Evolutionary conservation across 345 rosid species (phyloP), one percentile per base, ranked within the genome.

Genomic region (Nasturtium officinale): DNA sequence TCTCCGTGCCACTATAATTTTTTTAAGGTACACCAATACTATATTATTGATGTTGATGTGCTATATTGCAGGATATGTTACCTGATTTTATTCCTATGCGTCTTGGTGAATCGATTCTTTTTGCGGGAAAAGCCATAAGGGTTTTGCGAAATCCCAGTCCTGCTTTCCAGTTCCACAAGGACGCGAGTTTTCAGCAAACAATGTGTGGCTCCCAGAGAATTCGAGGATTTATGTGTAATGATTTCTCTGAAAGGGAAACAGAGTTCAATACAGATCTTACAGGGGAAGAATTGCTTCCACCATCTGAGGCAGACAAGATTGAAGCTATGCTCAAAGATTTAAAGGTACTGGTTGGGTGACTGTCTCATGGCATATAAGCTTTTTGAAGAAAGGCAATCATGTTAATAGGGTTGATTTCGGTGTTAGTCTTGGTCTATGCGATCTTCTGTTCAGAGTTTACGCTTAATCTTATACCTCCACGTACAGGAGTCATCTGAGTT

Each of bases 121-220:
- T 95, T 86, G 90, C 99, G 40, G 97, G 99, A 64, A 95, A 95
- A 85, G 99, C 99, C 69, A 83, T 95, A 78, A 87, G 96, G 82
- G 89, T 95, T 77, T 92, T 95, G 46, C 86, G 96, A 68, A 95
- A 95, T 79, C 96, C 99, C 23, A 90, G 91, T 79, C 81, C 87
- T 64, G 79, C 90, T 45, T 87, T 90, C 65, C 86, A 72, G 79
- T 84, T 80, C 78, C 90, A 87, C 75, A 89, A 86, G 71, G 77
- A 83, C 76, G 58, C 64, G 40, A 63, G 21, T 80, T 74, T 78
- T 77, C 92, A 81, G 80, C 89, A 82, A 71, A 51, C 79, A 62
- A 82, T 73, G 61, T 84, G 81, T 80, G 81, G 81, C 72, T 73
- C 79, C 64, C 85, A 78, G 72, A 89, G 86, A 79, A 73, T 75